Evolutionary conservation across 108 stramenopile genomes (phyloP).

Genomic region (Nitzschia sp.): DNA sequence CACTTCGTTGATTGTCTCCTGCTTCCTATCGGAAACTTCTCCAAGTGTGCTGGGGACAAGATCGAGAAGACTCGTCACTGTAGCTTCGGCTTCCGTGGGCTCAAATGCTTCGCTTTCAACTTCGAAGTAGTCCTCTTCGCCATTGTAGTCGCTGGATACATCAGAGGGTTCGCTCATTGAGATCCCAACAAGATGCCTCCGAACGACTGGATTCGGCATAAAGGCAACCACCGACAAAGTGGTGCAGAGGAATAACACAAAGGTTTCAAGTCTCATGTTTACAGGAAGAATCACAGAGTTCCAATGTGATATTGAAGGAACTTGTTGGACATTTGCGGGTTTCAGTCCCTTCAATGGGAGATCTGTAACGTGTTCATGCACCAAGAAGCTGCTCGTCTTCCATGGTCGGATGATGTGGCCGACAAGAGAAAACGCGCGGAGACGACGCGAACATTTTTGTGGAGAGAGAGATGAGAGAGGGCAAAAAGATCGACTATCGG

Average conservation of each 20-base stretch:
- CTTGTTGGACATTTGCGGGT: no score
- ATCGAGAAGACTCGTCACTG: constrained; percentile 67
- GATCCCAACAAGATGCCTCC: not conserved
- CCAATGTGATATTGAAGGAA: no score
- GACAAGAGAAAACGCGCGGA: no score
- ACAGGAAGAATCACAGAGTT: no score
- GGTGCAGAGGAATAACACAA: not conserved
- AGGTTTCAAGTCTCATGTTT: not conserved
- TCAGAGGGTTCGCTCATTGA: constrained; percentile 47
- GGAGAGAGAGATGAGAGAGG: no score
- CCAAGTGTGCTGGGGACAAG: constrained; percentile 48
- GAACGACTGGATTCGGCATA: not conserved
- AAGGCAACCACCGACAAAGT: not conserved
- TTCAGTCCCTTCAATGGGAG: no score
- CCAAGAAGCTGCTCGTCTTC: no score
- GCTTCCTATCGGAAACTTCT: constrained; percentile 28
- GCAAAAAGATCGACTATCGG: no score
- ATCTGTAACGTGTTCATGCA: no score
- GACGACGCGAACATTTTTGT: no score
- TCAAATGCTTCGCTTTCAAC: constrained; percentile 55
- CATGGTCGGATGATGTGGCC: no score
- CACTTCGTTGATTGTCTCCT: constrained; percentile 61
- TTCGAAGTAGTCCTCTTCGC: constrained; percentile 43
- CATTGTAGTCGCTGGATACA: constrained; percentile 50
- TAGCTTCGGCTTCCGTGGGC: constrained; percentile 55